phyloP scores from a whole-genome alignment of 371 early-diverging fungal species.

The Syncephalastrum contaminatum region DNA sequence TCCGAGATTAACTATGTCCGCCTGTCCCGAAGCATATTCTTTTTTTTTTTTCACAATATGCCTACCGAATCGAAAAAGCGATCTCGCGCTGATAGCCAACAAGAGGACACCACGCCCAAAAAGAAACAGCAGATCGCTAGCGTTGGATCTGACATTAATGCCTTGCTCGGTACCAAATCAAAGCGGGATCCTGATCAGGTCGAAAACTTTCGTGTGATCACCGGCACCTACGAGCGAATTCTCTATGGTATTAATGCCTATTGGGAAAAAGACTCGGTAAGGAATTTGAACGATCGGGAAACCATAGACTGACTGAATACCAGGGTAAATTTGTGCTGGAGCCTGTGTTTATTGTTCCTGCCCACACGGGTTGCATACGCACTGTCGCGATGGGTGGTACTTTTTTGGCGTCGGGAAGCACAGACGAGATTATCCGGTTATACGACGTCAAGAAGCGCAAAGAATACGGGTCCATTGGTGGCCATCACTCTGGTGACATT shows the following conservation, averaged over 20 bases:
- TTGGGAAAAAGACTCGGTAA: constrained; percentile 27
- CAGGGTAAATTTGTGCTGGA: constrained; percentile 32
- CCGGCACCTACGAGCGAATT: constrained; percentile 95
- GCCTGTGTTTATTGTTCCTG: constrained; percentile 91
- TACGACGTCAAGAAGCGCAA: constrained; percentile 87
- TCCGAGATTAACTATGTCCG: too few relatives aligned
- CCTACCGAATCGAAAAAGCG: constrained; percentile 20
- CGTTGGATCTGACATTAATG: too few relatives aligned
- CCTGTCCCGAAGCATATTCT: not conserved
- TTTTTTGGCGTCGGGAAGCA: constrained; percentile 91
- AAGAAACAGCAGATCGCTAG: constrained; percentile 7
- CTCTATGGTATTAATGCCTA: constrained; percentile 87
- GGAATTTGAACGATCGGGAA: too few relatives aligned
- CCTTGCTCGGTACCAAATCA: not conserved
- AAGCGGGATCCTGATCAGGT: constrained; percentile 7
- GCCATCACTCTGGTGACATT: constrained; percentile 87
- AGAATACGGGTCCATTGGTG: constrained; percentile 86
- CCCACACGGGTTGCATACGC: constrained; percentile 92
- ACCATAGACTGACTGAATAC: too few relatives aligned
- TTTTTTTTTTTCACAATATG: constrained; percentile 9
- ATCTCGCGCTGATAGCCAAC: constrained; percentile 5
- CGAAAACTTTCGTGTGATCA: constrained; percentile 71
- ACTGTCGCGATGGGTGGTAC: constrained; percentile 75
- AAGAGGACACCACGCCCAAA: constrained; percentile 8
- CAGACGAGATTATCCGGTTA: constrained; percentile 91